These are phyloP conservation scores for Houttuynia cordata DNA, from an alignment of 164 flowering plant genomes.

Conservation along the genomic window DNA sequence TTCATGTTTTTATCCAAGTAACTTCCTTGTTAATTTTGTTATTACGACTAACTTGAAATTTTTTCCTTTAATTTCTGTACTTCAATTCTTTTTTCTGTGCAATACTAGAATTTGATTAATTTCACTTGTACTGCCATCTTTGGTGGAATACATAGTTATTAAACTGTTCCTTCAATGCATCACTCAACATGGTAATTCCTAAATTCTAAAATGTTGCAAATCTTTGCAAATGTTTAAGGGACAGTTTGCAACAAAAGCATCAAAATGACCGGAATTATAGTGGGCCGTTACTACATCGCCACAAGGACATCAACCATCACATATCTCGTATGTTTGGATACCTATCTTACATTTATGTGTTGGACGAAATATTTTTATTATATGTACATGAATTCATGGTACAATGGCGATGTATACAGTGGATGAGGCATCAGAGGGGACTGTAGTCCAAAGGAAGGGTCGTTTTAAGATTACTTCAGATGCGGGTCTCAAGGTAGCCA, in stretches of 20 bases:
- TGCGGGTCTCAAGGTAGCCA: constrained; percentile 54
- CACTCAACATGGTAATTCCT: neutral
- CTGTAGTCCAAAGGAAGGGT: constrained; percentile 67
- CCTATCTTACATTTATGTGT: too few relatives aligned
- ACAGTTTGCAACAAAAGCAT: constrained; percentile 29
- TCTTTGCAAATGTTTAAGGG: constrained; percentile 29
- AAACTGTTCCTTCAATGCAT: neutral
- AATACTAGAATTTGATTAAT: too few relatives aligned
- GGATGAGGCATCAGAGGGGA: constrained; percentile 64
- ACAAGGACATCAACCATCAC: constrained; percentile 36
- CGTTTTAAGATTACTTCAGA: constrained; percentile 86
- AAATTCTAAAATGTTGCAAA: neutral
- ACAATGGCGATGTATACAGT: constrained; percentile 19
- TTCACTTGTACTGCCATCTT: neutral
- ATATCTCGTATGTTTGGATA: constrained; percentile 36
- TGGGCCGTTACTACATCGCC: constrained; percentile 55
- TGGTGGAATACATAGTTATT: neutral
- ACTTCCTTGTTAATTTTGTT: too few relatives aligned
- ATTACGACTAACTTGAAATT: too few relatives aligned
- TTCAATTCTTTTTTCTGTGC: too few relatives aligned
- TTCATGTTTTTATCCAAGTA: too few relatives aligned
- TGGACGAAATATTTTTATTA: too few relatives aligned
- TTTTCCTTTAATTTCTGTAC: too few relatives aligned
- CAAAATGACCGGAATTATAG: constrained; percentile 58
- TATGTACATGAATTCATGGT: neutral